Evolutionary conservation across 805 yeast genomes (phyloP), one percentile per base, ranked within the genome.

Genomic region (Starmerella gropengiesseri): DNA sequence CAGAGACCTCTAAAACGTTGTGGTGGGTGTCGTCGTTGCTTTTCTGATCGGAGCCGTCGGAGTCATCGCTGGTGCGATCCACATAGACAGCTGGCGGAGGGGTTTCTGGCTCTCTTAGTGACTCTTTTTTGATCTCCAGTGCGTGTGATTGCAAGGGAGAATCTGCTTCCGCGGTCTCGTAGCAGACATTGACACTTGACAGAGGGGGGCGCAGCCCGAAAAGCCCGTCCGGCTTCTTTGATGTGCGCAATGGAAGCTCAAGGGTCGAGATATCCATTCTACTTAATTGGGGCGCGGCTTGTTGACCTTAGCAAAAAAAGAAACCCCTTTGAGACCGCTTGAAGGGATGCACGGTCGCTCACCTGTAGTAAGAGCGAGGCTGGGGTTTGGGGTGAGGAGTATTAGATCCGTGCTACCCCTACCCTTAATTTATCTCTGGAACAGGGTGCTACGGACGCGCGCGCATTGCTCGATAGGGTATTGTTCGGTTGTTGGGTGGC

Each of bases 171-270:
- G 55, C 54, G 6, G 54, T 44, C 23, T 44, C 52, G 39, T 52
- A 52, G 32, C 44, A 46, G 18, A 52, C 47, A 27, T 52, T 52
- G 31, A 52, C 53, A 37, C 52, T 51, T 19, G 48, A 16, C n/a
- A 51, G 32, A 5, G 52, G 18, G 21, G 52, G 49, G 19, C 44
- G 37, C 29, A 45, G 26, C 5, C 40, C 37, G 36, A 50, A 50
- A 13, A 46, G 31, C 21, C 19, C 30, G 12, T 27, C 35, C 5
- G 21, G n/a, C 17, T 23, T 31, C 12, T 46, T 44, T n/a, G 42
- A 42, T 12, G 37, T 33, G 13, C 50, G 45, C 36, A 40, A 23
- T 16, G 54, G 53, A 31, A 50, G 40, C 18, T 46, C 26, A 5
- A 50, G 32, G 11, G 49, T 28, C 13, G 54, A 44, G 22, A 50